phyloP scores from a whole-genome alignment of 441 rosid species.

The Croton laevigatus region DNA sequence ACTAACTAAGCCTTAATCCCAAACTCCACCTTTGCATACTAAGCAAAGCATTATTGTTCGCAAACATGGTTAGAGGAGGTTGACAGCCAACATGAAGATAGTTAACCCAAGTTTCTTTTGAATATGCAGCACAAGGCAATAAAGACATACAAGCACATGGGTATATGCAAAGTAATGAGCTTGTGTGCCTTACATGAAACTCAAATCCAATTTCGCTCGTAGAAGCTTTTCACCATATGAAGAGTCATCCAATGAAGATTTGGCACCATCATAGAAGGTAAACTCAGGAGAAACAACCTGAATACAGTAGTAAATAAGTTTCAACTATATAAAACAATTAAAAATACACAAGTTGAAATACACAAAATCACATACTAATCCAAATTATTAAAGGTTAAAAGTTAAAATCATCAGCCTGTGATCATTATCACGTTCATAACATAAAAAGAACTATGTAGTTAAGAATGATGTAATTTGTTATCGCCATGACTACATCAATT shows the following conservation, averaged over 20 bases:
- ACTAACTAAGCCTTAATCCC: no score
- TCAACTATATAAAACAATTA: neutral
- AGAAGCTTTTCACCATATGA: conserved; percentile 87
- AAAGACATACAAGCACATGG: conserved; percentile 4
- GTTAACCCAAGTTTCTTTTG: neutral
- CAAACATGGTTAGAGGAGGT: no score
- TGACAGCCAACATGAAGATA: no score
- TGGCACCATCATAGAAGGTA: conserved; percentile 95
- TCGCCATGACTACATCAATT: neutral
- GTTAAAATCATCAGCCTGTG: neutral
- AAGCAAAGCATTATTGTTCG: no score
- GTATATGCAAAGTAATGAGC: conserved; percentile 4
- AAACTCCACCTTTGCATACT: no score
- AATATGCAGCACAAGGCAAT: neutral
- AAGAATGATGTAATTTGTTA: neutral
- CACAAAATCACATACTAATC: neutral
- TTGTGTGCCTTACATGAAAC: conserved; percentile 81
- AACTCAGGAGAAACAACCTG: conserved; percentile 97
- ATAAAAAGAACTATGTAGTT: neutral
- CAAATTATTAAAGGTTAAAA: neutral
- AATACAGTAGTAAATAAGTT: conserved; percentile 22
- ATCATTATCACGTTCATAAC: neutral
- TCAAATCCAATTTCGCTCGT: conserved; percentile 93
- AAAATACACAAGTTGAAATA: neutral
- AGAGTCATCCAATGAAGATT: conserved; percentile 83